Evolutionary conservation across 495 filamentous ascomycete species (phyloP).

Genomic region (Aspergillus nidulans): DNA sequence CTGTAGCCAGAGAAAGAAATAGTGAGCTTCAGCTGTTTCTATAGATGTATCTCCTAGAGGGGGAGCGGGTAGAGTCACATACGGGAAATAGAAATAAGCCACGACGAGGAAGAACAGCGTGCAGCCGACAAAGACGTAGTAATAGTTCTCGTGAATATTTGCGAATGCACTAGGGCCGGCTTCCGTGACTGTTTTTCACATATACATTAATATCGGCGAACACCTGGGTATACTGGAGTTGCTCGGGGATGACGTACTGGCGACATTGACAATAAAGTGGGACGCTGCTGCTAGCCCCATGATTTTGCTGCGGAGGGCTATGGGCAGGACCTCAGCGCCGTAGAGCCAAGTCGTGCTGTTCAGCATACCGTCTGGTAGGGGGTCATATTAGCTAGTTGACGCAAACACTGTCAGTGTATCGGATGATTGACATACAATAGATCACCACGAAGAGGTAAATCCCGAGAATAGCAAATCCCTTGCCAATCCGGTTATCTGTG

Average conservation of each 20-base stretch:
- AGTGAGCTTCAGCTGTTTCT: neutral
- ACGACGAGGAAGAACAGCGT: constrained; percentile 46
- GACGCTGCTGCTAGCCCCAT: constrained; percentile 55
- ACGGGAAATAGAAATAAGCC: constrained; percentile 54
- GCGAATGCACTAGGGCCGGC: constrained; percentile 56
- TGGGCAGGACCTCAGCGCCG: constrained; percentile 55
- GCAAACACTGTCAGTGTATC: neutral
- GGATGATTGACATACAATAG: constrained; percentile 40
- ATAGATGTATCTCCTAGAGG: neutral
- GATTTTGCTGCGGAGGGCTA: constrained; percentile 53
- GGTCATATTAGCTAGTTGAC: neutral
- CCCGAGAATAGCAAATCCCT: constrained; percentile 57
- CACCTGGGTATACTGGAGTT: no score
- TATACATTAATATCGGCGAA: neutral
- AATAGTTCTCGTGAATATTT: constrained; percentile 56
- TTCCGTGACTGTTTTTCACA: constrained; percentile 41
- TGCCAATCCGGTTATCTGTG: constrained; percentile 50
- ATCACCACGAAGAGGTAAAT: constrained; percentile 56
- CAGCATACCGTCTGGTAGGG: constrained; percentile 48
- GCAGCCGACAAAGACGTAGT: constrained; percentile 55
- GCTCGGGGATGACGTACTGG: constrained; percentile 24
- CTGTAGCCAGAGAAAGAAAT: constrained; percentile 10
- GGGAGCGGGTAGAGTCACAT: constrained; percentile 14
- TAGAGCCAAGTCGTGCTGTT: constrained; percentile 60
- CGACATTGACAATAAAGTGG: constrained; percentile 58